Evolutionary conservation across 768 basidiomycete species (phyloP).

Genomic region (Termitomyces heimii): DNA sequence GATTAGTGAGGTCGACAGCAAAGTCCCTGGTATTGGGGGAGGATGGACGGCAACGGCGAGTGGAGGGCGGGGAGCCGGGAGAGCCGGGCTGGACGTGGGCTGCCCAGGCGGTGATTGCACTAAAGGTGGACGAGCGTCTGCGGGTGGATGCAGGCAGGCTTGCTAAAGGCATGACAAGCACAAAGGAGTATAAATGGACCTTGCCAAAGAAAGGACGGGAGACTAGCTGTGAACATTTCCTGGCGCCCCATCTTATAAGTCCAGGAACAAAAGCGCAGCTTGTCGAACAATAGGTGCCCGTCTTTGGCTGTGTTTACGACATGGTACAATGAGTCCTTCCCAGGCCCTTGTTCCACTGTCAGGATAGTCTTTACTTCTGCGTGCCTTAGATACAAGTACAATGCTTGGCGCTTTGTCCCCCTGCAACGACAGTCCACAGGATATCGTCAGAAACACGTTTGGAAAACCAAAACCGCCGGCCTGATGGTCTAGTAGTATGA

Average conservation of each 20-base stretch:
- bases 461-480: too few relatives aligned
- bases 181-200: background rate
- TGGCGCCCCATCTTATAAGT: background rate
- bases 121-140: conserved; percentile 36
- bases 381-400: background rate
- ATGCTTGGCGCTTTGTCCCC: too few relatives aligned
- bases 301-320: background rate
- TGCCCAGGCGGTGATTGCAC: conserved; percentile 57
- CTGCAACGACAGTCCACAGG: too few relatives aligned
- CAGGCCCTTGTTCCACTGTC: background rate
- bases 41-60: conserved; percentile 20
- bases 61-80: conserved; percentile 39
- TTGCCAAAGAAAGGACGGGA: too few relatives aligned
- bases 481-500: conserved; percentile 3
- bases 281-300: background rate
- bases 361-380: background rate
- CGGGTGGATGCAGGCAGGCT: background rate
- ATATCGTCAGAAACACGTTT: too few relatives aligned
- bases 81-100: conserved; percentile 65
- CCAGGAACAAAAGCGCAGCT: background rate
- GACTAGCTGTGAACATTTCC: background rate
- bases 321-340: background rate
- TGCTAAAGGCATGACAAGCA: background rate
- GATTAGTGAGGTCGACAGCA: conserved; percentile 46
- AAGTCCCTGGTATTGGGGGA: conserved; percentile 18